Evolutionary conservation across 495 filamentous ascomycete species (phyloP).

Genomic region (Oleoguttula mirabilis): DNA sequence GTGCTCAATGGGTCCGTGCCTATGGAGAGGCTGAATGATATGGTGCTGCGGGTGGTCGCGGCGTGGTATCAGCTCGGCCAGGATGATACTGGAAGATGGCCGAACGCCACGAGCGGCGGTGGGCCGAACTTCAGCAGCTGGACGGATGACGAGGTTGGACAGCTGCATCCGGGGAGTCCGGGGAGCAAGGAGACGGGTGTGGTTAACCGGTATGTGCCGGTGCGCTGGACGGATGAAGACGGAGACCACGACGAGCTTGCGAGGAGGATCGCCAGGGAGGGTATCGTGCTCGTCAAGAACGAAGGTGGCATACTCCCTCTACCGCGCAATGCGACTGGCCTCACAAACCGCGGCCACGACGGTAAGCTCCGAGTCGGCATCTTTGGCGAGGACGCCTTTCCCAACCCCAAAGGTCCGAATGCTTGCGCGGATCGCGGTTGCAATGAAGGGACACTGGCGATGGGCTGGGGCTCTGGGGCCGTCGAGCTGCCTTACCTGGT

Average conservation of each 20-base stretch:
- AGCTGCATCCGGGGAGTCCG: constrained; percentile 49
- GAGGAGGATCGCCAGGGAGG: constrained; percentile 66
- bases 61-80: constrained; percentile 87
- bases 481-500: constrained; percentile 79
- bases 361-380: constrained; percentile 54
- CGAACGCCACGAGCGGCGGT: constrained; percentile 45
- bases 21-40: constrained; percentile 75
- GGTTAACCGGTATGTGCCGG: constrained; percentile 70
- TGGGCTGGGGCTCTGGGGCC: constrained; percentile 83
- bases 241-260: constrained; percentile 55
- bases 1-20: constrained; percentile 77
- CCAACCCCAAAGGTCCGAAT: constrained; percentile 56
- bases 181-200: constrained; percentile 43
- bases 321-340: constrained; percentile 31
- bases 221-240: constrained; percentile 31
- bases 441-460: constrained; percentile 72
- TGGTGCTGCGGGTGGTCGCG: constrained; percentile 84
- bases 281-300: constrained; percentile 80
- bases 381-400: constrained; percentile 74
- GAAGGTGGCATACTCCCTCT: constrained; percentile 51
- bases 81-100: constrained; percentile 53
- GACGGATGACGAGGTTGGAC: constrained; percentile 59
- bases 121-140: constrained; percentile 88
- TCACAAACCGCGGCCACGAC: constrained; percentile 16
- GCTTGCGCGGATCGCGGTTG: constrained; percentile 63